Base-by-base conservation (phyloP, 768 basidiomycete species). In the Termitomyces heimii region DNA sequence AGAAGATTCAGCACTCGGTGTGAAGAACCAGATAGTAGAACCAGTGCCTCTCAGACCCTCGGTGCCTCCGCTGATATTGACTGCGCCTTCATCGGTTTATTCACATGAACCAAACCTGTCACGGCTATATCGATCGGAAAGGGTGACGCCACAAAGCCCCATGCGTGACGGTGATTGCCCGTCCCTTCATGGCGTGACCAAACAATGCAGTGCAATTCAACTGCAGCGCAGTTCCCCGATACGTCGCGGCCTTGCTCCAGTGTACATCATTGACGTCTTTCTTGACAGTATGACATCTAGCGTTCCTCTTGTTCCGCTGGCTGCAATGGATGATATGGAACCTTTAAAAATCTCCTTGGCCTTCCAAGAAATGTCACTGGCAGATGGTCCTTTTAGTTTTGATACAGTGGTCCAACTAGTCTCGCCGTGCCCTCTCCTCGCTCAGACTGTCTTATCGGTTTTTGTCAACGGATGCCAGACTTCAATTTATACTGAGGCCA, bases 371-470 rank as follows among this genome's bases (percentile, higher is more conserved):
- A 45, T 3, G 3, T 18, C 43, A 18, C 22, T 20, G 10, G 16
- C 43, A 12, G 18, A 48, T 18, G 37, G 10, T 28, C 67, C 80
- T 56, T 69, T 67, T 10, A 62, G 69, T 53, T 72, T 78, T 59
- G 73, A 77, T 59, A 72, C 78, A 4, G 72, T 73, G 5, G 72
- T 85, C 22, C 77, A 80, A 44, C 75, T 85, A 59, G 68, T 69
- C n/a, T 84, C 83, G 4, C 73, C 75, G 1, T 75, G 69, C 9
- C 66, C 70, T 3, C 72, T 83, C 55, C 60, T 69, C 18, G 72
- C 72, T 47, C 76, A 75, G 44, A 75, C 78, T 1, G 71, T 72
- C 4, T 80, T 80, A 63, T 70, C 71, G 10, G 77, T 85, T 5
- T 78, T 75, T 60, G 46, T 73, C 51, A 74, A 74, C 44, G 76